These are phyloP conservation scores for Globisporangium alternatum DNA, from an alignment of 352 stramenopile genomes.

Conservation along the genomic window DNA sequence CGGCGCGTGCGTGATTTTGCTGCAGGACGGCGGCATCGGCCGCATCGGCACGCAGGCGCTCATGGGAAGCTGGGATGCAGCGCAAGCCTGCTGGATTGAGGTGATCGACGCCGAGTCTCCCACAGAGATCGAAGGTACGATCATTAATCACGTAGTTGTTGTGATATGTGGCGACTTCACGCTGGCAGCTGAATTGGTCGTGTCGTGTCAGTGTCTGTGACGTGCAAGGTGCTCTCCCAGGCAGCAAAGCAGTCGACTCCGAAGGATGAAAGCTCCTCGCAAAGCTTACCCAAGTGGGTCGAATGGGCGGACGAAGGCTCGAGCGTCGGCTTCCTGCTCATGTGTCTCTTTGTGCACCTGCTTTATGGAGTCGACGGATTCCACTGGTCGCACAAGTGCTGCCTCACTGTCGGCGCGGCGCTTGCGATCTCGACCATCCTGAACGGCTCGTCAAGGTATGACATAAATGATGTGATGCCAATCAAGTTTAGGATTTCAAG, in stretches of 20 bases:
- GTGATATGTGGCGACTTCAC: neutral
- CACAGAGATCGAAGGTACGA: constrained; percentile 66
- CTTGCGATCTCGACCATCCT: constrained; percentile 82
- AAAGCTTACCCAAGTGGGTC: constrained; percentile 61
- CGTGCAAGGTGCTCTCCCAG: constrained; percentile 66
- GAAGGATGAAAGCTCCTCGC: constrained; percentile 25
- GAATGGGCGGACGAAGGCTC: constrained; percentile 75
- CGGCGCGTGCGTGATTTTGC: constrained; percentile 73
- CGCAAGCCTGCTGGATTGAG: constrained; percentile 74
- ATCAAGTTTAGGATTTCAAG: constrained; percentile 1
- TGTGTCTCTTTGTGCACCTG: constrained; percentile 83
- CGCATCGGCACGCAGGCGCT: constrained; percentile 80
- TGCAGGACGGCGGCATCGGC: constrained; percentile 66
- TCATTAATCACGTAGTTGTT: neutral
- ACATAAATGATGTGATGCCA: neutral
- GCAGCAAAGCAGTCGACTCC: constrained; percentile 24
- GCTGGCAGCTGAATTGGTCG: neutral
- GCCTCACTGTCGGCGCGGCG: constrained; percentile 71
- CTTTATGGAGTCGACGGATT: constrained; percentile 82
- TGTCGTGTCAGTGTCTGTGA: constrained; percentile 49
- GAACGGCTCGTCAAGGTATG: constrained; percentile 48
- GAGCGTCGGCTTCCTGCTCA: constrained; percentile 77
- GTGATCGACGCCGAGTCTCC: constrained; percentile 54
- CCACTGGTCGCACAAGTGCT: constrained; percentile 86
- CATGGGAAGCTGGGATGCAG: constrained; percentile 85